Evolutionary conservation across 257 asterid species (phyloP), one percentile per base, ranked within the genome.

Genomic region (Solanum paucissectum): DNA sequence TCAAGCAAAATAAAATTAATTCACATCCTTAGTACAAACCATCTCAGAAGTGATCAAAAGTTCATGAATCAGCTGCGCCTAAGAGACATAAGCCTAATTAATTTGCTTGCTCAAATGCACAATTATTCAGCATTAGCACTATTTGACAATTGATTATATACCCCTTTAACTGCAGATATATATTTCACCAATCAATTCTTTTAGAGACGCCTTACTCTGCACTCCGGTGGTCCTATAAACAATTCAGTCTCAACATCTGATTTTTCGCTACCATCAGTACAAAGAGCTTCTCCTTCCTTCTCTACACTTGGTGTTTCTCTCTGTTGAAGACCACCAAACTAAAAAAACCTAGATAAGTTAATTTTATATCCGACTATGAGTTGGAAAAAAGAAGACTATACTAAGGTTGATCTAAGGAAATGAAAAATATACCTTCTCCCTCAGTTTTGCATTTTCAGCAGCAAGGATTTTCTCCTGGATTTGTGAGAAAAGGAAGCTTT

Each of bases 171-270:
- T 14, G 73, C 23, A 38, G 69, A 14, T 32, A 34, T 32, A 14
- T 32, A 34, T 32, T 14, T 83, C 81, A 12, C 23, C 38, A 12
- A 9, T 90, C 83, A 79, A 60, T 82, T 90, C 81, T 84, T 82
- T 20, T 9, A 20, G 3, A 13, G 33, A 46, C 90, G 98, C 91
- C 91, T 93, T 25, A 83, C 87, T 92, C 98, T 93, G 34, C 90
- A 83, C 90, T 94, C 95, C 0, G 98, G 99, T 9, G 83, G 94
- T 33, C 98, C 99, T 34, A 97, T 97, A 91, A 93, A 93, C 91
- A 97, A 69, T 37, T 94, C 98, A 12, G 99, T 97, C 90, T 95
- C 98, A 84, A 97, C 98, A 52, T 97, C 98, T 33, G 95, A 94
- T 60, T 92, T 91, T 87, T 94, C 98, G 76, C 96, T 94, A 3